Conservation (phyloP, 345 rosid genomes). For the Eucalyptus melliodora region DNA sequence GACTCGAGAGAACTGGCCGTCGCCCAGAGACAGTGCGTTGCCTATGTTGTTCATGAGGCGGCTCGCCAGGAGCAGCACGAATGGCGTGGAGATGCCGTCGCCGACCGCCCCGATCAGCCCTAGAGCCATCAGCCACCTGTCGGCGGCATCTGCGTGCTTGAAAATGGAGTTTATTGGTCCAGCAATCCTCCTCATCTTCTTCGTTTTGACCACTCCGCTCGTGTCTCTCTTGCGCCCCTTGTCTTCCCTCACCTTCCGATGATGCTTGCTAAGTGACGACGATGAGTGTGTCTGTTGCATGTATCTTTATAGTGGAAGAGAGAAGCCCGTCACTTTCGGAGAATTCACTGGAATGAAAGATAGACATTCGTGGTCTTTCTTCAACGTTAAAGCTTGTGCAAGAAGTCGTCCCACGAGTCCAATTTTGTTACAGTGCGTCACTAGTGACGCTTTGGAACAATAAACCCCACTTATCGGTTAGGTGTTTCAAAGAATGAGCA, state of each 20-base stretch:
- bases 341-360: neutral
- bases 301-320: neutral
- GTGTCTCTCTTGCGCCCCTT: neutral
- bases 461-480: neutral
- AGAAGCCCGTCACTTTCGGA: neutral
- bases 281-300: neutral
- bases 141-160: slow-evolving; percentile 54
- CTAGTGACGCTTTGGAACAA: neutral
- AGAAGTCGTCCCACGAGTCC: neutral
- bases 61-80: slow-evolving; percentile 45
- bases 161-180: slow-evolving; percentile 45
- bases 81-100: slow-evolving; percentile 61
- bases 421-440: neutral
- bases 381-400: neutral
- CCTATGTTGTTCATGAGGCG: slow-evolving; percentile 68
- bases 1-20: slow-evolving; percentile 12
- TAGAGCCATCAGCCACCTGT: slow-evolving; percentile 46
- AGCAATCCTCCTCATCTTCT: neutral
- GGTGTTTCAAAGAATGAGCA: neutral
- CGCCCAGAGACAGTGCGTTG: slow-evolving; percentile 4
- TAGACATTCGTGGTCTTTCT: neutral
- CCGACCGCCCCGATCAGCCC: slow-evolving; percentile 60
- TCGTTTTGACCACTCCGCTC: neutral
- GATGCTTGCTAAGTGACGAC: neutral
- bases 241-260: too few species aligned